A percentile compares a stretch with the other conserved stretches of the same genome.
Conservation (phyloP, 768 basidiomycete species). For the Amanita polypyramis region DNA sequence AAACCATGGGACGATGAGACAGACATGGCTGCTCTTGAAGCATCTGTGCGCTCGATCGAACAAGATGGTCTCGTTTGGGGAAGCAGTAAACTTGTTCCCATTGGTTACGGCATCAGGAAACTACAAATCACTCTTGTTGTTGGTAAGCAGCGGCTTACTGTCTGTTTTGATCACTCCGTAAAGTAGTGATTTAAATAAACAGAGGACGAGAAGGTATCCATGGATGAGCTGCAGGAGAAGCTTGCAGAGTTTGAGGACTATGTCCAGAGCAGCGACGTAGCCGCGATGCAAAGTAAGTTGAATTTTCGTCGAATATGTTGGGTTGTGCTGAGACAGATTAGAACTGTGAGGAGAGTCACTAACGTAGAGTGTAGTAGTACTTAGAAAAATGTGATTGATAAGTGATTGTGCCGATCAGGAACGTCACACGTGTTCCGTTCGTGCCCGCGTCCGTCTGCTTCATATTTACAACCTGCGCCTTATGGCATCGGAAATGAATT, state of each 20-base stretch:
- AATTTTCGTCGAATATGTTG: not conserved
- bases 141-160: slow-evolving; percentile 25
- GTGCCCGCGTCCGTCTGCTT: not conserved
- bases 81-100: slow-evolving; percentile 80
- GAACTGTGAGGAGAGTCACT: not conserved
- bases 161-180: not conserved
- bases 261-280: slow-evolving; percentile 85
- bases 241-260: slow-evolving; percentile 77
- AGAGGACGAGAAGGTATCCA: slow-evolving; percentile 95
- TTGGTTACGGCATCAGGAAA: slow-evolving; percentile 90
- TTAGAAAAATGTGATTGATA: not conserved
- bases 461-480: not conserved
- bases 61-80: slow-evolving; percentile 95
- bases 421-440: slow-evolving; percentile 1
- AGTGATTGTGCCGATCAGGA: slow-evolving; percentile 3
- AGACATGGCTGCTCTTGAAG: slow-evolving; percentile 85
- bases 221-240: slow-evolving; percentile 90
- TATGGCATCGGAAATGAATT: slow-evolving; percentile 2
- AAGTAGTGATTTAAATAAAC: slow-evolving; percentile 7
- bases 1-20: slow-evolving; percentile 99
- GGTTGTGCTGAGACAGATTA: slow-evolving; percentile 7
- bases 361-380: not conserved
- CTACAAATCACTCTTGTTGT: slow-evolving; percentile 64
- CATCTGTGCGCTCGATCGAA: slow-evolving; percentile 75
- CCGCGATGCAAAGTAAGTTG: slow-evolving; percentile 84